Percentiles rank a stretch among this genome's conserved stretches.
Evolutionary conservation across 2,329 filamentous ascomycete genomes (phyloP).

Genomic region (Fusarium succisae): DNA sequence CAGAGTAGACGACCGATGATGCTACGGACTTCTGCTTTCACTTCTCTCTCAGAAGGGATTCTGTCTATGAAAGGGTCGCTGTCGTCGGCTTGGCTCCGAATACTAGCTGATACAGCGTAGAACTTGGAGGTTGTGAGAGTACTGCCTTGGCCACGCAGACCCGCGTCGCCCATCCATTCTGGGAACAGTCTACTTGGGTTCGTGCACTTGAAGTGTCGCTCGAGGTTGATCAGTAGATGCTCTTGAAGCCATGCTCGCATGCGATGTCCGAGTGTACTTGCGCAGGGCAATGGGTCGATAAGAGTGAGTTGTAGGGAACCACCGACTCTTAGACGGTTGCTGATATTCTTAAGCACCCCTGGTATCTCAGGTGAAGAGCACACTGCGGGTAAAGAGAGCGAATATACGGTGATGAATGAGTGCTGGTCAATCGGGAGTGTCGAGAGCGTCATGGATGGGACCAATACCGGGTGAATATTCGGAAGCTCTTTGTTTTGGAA

Average conservation of each 20-base stretch:
- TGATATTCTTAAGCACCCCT: conserved; percentile 63
- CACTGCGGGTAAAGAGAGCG: conserved; percentile 64
- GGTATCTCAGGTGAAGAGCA: conserved; percentile 67
- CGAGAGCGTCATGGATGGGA: conserved; percentile 50
- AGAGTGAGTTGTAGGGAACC: conserved; percentile 68
- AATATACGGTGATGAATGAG: conserved; percentile 60
- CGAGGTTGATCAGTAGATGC: conserved; percentile 67
- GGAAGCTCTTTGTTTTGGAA: conserved; percentile 50
- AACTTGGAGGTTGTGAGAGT: conserved; percentile 60
- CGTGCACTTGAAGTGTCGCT: conserved; percentile 66
- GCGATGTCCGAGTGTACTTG: conserved; percentile 64
- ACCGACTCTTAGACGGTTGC: conserved; percentile 62
- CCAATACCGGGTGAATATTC: conserved; percentile 53
- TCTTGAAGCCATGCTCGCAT: conserved; percentile 70
- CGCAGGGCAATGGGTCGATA: conserved; percentile 69
- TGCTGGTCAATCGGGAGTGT: conserved; percentile 52
- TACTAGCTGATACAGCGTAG: conserved; percentile 53
- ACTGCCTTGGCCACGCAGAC: conserved; percentile 59
- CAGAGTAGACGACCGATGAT: conserved; percentile 66
- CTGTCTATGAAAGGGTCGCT: conserved; percentile 38
- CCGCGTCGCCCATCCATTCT: conserved; percentile 65
- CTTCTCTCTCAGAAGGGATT: conserved; percentile 41
- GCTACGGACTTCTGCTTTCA: conserved; percentile 60
- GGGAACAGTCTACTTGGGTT: conserved; percentile 68
- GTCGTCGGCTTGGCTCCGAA: conserved; percentile 31